Evolutionary conservation across 371 early-diverging fungal species (phyloP).

Genomic region (Cokeromyces recurvatus): DNA sequence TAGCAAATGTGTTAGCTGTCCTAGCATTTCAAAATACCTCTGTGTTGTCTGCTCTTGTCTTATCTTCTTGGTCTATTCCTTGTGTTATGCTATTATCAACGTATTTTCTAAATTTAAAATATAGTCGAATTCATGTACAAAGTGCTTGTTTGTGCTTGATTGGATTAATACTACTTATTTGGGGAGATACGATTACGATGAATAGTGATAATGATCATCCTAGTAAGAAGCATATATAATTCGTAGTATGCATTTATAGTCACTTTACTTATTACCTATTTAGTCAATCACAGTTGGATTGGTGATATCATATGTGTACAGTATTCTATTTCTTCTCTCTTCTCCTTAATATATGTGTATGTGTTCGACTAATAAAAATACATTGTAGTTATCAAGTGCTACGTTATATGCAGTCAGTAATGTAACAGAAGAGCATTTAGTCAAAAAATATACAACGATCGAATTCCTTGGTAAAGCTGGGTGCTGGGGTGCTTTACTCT

Average conservation of each 20-base stretch:
- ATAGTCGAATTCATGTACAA: conserved; percentile 21
- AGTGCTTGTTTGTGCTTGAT: conserved; percentile 27
- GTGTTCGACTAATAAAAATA: no score
- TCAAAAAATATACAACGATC: conserved; percentile 22
- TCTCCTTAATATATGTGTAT: no score
- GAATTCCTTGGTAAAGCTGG: conserved; percentile 34
- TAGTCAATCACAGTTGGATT: conserved; percentile 42
- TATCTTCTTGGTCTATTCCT: conserved; percentile 42
- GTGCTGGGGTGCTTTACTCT: conserved; percentile 26
- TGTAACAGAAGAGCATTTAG: conserved; percentile 42
- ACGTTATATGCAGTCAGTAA: conserved; percentile 41
- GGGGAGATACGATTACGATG: conserved; percentile 27
- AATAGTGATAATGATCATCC: no score
- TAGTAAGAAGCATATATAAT: no score
- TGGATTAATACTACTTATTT: conserved; percentile 35
- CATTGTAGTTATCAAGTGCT: conserved; percentile 39
- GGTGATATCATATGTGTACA: conserved; percentile 42
- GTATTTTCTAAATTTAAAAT: conserved; percentile 22
- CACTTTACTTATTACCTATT: no score
- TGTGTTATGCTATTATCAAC: conserved; percentile 39
- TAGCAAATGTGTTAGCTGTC: conserved; percentile 40
- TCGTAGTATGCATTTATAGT: no score
- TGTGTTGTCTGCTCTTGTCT: conserved; percentile 32
- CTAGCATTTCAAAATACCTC: conserved; percentile 43
- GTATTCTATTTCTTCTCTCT: background rate